phyloP scores from a whole-genome alignment of 2,329 filamentous ascomycete species.

The Penicillium sp. region DNA sequence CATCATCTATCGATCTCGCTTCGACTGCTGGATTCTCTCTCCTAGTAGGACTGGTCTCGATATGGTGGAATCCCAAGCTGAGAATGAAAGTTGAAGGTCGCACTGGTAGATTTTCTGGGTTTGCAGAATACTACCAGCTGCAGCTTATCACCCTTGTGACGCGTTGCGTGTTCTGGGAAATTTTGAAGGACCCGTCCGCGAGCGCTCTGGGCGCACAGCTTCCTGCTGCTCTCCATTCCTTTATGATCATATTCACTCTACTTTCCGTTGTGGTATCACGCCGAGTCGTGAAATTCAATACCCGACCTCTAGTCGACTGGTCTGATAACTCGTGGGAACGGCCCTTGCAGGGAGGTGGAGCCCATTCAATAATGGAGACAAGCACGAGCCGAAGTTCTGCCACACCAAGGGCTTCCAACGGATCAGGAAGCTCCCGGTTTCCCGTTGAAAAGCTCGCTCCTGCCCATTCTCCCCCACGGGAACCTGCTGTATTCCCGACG shows the following conservation, averaged over 20 bases:
- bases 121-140: slow-evolving; percentile 43
- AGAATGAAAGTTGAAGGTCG: slow-evolving; percentile 39
- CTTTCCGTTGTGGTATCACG: slow-evolving; percentile 35
- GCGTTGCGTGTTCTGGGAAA: slow-evolving; percentile 41
- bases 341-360: slow-evolving; percentile 17
- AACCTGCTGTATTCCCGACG: slow-evolving; percentile 28
- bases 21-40: slow-evolving; percentile 36
- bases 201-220: slow-evolving; percentile 27
- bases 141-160: slow-evolving; percentile 42
- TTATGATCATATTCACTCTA: slow-evolving; percentile 37
- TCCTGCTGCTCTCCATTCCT: slow-evolving; percentile 33
- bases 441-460: slow-evolving; percentile 38
- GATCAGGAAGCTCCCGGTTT: slow-evolving; percentile 25
- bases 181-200: slow-evolving; percentile 35
- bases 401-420: slow-evolving; percentile 12
- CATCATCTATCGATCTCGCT: slow-evolving; percentile 27
- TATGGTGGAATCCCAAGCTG: slow-evolving; percentile 48
- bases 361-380: slow-evolving; percentile 14
- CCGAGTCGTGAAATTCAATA: slow-evolving; percentile 36
- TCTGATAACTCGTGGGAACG: slow-evolving; percentile 32
- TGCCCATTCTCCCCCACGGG: slow-evolving; percentile 17
- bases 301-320: slow-evolving; percentile 39
- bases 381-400: slow-evolving; percentile 10
- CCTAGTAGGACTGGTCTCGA: slow-evolving; percentile 37
- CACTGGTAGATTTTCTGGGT: slow-evolving; percentile 37